Conservation (phyloP, 768 basidiomycete genomes). For the Tricholoma sp. region DNA sequence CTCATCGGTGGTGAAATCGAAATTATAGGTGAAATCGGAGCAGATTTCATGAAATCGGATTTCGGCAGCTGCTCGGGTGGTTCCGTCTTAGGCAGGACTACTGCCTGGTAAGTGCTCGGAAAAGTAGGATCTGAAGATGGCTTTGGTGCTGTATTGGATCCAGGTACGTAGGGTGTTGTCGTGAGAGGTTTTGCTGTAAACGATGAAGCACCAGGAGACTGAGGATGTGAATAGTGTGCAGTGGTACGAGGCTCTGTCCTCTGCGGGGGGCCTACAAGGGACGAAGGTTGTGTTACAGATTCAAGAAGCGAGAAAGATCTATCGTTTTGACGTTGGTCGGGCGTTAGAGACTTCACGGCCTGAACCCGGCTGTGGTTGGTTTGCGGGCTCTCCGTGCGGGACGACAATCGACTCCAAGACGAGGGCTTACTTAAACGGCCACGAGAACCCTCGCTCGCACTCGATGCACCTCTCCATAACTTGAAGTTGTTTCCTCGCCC, state of each 20-base stretch:
- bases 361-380: neutral
- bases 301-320: neutral
- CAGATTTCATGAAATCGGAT: neutral
- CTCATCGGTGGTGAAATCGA: neutral
- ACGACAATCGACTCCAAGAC: neutral
- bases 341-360: neutral
- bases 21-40: neutral
- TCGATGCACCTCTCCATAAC: neutral
- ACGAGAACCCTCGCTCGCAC: neutral
- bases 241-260: neutral
- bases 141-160: neutral
- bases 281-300: neutral
- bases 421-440: neutral
- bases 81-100: neutral
- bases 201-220: neutral
- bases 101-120: neutral
- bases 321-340: neutral
- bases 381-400: neutral
- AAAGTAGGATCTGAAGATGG: neutral
- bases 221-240: neutral
- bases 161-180: too few species aligned
- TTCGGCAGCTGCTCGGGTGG: neutral
- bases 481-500: constrained; percentile 3
- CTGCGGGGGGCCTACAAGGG: neutral
- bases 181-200: neutral